Percentiles rank a stretch among this genome's conserved stretches.
Evolutionary conservation across 176 grass and related monocot genomes (phyloP).

Genomic region (Hsuehochloa calcarea): DNA sequence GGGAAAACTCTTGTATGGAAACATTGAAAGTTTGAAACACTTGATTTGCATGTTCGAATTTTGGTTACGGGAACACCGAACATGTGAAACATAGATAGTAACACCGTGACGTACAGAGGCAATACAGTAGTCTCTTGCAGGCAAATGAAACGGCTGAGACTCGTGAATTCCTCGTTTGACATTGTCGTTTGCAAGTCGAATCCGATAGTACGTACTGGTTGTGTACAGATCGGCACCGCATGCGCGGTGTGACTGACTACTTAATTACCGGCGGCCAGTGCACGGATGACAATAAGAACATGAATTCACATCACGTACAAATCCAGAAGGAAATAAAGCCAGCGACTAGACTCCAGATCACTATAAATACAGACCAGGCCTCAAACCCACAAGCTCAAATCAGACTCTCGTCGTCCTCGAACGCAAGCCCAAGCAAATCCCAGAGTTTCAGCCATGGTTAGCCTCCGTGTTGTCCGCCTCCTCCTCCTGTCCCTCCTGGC

Average conservation of each 20-base stretch:
- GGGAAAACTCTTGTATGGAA: background rate
- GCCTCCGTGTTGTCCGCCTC: background rate
- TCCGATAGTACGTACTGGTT: background rate
- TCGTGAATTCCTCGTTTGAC: background rate
- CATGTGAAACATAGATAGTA: background rate
- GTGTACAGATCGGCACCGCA: background rate
- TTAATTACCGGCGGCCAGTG: background rate
- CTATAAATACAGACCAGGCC: constrained; percentile 12
- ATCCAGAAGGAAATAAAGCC: background rate
- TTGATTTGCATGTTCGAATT: background rate
- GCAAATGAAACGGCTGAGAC: background rate
- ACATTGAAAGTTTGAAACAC: background rate
- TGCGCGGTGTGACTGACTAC: background rate
- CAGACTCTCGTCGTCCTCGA: background rate
- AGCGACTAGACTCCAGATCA: background rate
- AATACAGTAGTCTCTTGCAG: background rate
- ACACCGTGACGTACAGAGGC: background rate
- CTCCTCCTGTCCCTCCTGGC: constrained; percentile 11
- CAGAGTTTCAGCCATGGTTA: background rate
- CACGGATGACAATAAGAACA: background rate
- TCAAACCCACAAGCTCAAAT: background rate
- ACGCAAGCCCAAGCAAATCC: background rate
- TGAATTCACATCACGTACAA: constrained; percentile 2
- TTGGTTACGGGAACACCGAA: background rate
- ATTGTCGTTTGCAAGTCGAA: background rate